Conservation (phyloP, 2,329 filamentous ascomycete genomes). For the Monosporascus sp. region DNA sequence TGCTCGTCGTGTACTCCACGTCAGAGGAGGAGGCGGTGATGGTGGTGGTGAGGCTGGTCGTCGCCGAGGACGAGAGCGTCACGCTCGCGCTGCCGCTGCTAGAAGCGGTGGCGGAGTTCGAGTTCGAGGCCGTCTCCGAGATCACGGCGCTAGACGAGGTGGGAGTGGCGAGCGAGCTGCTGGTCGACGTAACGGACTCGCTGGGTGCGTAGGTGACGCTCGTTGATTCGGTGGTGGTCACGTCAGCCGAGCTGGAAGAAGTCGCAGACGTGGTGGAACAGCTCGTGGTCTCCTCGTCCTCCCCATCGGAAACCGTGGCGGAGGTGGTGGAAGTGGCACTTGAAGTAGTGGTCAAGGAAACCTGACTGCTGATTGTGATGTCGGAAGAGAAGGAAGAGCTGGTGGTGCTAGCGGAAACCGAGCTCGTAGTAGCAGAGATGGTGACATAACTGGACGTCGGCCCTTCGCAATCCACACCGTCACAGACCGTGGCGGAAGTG, state of each 20-base stretch:
- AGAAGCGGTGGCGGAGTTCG: not conserved
- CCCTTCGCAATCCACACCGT: not conserved
- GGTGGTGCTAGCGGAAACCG: not conserved
- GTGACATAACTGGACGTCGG: not conserved
- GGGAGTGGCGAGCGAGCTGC: not conserved
- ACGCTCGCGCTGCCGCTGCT: not conserved
- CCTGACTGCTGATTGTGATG: not conserved
- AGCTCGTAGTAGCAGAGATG: not conserved
- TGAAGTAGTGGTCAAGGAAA: not conserved
- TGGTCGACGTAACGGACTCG: not conserved
- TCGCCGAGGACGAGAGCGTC: not conserved
- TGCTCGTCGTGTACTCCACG: conserved; percentile 20
- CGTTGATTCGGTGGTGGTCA: conserved; percentile 3
- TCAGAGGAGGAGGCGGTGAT: conserved; percentile 2
- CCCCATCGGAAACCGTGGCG: not conserved
- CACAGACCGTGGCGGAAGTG: not conserved
- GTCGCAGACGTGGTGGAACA: conserved; percentile 7
- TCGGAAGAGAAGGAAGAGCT: not conserved
- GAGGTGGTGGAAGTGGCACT: conserved; percentile 2
- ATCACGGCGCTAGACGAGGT: too few species aligned
- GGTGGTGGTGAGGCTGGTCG: not conserved
- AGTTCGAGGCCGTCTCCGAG: too few species aligned
- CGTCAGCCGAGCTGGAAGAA: conserved; percentile 2
- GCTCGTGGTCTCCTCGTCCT: conserved; percentile 7
- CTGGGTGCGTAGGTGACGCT: conserved; percentile 1